phyloP scores from a whole-genome alignment of 1,284 basidiomycete genomes.

The Ustilago crameri region DNA sequence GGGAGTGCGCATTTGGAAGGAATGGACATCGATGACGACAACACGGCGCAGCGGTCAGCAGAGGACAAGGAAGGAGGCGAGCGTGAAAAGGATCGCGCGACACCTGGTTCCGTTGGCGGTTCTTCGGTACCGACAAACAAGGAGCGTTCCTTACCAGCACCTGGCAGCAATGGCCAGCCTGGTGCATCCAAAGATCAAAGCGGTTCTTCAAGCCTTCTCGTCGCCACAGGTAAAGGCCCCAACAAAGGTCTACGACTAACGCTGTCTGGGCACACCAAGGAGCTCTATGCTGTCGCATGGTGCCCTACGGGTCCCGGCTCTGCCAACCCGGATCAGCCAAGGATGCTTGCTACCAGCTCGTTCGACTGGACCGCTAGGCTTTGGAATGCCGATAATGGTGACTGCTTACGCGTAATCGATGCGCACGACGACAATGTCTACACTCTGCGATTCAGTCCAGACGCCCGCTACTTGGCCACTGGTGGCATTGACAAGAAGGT shows the following conservation, averaged over 20 bases:
- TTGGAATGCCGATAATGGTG: constrained; percentile 66
- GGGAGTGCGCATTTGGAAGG: constrained; percentile 52
- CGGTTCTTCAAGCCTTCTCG: constrained; percentile 17
- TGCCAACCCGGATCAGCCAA: constrained; percentile 53
- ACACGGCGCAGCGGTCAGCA: constrained; percentile 14
- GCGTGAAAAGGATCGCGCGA: constrained; percentile 44
- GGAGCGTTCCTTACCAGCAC: constrained; percentile 33
- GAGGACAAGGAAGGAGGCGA: constrained; percentile 35
- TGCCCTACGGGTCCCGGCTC: constrained; percentile 59
- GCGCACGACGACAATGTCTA: constrained; percentile 64
- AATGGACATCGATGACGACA: constrained; percentile 53
- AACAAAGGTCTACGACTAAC: constrained; percentile 49
- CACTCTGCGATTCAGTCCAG: constrained; percentile 62
- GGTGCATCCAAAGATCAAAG: constrained; percentile 7
- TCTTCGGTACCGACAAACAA: constrained; percentile 16
- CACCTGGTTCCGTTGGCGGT: constrained; percentile 28
- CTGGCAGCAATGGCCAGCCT: constrained; percentile 32
- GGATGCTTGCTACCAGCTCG: constrained; percentile 65
- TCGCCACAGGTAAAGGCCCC: constrained; percentile 43
- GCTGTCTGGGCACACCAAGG: constrained; percentile 63
- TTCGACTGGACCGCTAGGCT: constrained; percentile 65
- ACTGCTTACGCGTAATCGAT: constrained; percentile 60
- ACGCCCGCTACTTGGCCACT: constrained; percentile 62
- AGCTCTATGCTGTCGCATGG: constrained; percentile 66
- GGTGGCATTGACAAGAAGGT: constrained; percentile 65